These are phyloP conservation scores for Lasiodiplodia theobromae DNA, from an alignment of 2,329 filamentous ascomycete species.

Conservation along the genomic window DNA sequence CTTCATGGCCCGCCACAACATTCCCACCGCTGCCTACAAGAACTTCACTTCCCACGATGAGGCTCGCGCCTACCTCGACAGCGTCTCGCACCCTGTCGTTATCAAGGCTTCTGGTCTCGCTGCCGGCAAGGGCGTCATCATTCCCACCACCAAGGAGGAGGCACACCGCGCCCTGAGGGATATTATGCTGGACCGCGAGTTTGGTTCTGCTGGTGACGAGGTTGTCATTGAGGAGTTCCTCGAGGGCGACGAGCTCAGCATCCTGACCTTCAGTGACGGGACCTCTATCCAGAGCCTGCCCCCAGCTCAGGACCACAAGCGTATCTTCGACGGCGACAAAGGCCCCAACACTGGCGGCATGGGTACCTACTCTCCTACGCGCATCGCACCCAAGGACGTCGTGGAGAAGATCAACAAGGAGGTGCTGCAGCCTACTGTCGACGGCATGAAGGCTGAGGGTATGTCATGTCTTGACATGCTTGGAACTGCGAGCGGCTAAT, in stretches of 20 bases:
- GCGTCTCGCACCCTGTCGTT: conserved; percentile 59
- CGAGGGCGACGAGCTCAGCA: conserved; percentile 88
- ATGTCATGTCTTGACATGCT: conserved; percentile 28
- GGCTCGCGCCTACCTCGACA: conserved; percentile 72
- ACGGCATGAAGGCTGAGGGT: conserved; percentile 84
- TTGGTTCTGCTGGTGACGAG: conserved; percentile 84
- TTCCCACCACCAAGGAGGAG: conserved; percentile 82
- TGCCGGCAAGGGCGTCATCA: conserved; percentile 94
- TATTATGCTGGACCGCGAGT: conserved; percentile 89
- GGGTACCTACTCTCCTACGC: conserved; percentile 90
- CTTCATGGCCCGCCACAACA: conserved; percentile 90
- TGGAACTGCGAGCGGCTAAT: conserved; percentile 4
- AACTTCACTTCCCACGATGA: conserved; percentile 83
- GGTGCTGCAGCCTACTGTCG: conserved; percentile 87
- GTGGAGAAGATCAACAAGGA: conserved; percentile 79
- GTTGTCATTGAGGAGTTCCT: conserved; percentile 97
- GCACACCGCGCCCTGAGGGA: conserved; percentile 81
- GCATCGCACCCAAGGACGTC: conserved; percentile 63
- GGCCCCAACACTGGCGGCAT: conserved; percentile 97
- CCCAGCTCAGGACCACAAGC: conserved; percentile 95
- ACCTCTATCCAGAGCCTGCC: conserved; percentile 83
- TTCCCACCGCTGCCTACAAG: conserved; percentile 89
- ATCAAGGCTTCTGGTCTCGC: conserved; percentile 95
- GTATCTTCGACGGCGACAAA: conserved; percentile 86
- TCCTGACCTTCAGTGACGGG: conserved; percentile 91